phyloP scores from a whole-genome alignment of 2,329 filamentous ascomycete species.

The Penicillium glabrum region DNA sequence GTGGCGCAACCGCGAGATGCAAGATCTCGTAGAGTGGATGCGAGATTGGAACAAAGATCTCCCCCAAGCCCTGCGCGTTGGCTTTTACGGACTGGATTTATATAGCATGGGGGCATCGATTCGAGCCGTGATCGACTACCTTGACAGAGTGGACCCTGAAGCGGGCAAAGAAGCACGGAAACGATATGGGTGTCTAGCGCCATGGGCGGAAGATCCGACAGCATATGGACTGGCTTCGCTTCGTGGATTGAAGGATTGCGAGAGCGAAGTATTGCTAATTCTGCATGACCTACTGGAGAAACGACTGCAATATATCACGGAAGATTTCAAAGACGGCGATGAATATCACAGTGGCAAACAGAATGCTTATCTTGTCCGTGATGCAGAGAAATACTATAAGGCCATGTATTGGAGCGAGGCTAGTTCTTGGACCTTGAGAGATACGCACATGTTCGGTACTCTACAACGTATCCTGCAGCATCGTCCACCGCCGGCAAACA shows the following conservation, averaged over 20 bases:
- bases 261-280: conserved; percentile 48
- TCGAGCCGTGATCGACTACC: conserved; percentile 49
- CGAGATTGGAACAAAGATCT: conserved; percentile 42
- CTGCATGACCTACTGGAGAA: conserved; percentile 45
- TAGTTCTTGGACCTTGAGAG: conserved; percentile 53
- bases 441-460: conserved; percentile 54
- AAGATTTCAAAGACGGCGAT: conserved; percentile 39
- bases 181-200: conserved; percentile 49
- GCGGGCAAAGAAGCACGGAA: conserved; percentile 46
- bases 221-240: conserved; percentile 49
- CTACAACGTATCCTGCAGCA: conserved; percentile 46
- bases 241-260: conserved; percentile 47
- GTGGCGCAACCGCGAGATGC: conserved; percentile 56
- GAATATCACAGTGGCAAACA: conserved; percentile 52
- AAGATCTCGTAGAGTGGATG: conserved; percentile 54
- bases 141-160: conserved; percentile 46
- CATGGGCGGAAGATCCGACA: conserved; percentile 52
- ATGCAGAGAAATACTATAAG: conserved; percentile 54
- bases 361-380: conserved; percentile 51
- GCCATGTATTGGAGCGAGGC: conserved; percentile 53
- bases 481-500: conserved; percentile 36
- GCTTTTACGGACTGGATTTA: conserved; percentile 55
- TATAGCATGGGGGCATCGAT: conserved; percentile 52
- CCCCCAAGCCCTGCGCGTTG: conserved; percentile 31
- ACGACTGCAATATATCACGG: conserved; percentile 43